These are phyloP conservation scores for Dendrobium chrysotoxum DNA, from an alignment of 106 monocot genomes.

Conservation along the genomic window DNA sequence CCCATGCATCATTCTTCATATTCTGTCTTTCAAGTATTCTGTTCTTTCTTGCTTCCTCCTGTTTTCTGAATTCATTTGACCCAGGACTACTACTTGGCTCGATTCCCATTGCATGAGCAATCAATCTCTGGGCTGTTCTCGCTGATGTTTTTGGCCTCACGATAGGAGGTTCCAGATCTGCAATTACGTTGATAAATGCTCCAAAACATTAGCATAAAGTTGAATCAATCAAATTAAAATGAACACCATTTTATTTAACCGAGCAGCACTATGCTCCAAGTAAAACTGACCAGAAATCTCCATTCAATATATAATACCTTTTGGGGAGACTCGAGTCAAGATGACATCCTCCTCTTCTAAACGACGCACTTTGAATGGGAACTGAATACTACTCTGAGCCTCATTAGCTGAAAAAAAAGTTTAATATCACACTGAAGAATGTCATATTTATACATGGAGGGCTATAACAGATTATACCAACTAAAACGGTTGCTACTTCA, in stretches of 20 bases:
- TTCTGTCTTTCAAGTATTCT: conserved; percentile 48
- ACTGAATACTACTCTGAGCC: conserved; percentile 29
- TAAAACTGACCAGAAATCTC: not conserved
- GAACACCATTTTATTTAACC: too few species aligned
- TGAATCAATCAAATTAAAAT: too few species aligned
- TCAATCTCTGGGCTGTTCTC: conserved; percentile 75
- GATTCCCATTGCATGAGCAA: conserved; percentile 79
- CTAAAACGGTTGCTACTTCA: too few species aligned
- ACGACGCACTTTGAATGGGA: conserved; percentile 53
- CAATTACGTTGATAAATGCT: not conserved
- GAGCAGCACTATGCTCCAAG: too few species aligned
- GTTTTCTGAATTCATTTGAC: conserved; percentile 51
- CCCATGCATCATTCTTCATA: conserved; percentile 85
- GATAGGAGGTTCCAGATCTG: conserved; percentile 86
- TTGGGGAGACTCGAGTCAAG: conserved; percentile 32
- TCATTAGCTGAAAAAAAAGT: conserved; percentile 41
- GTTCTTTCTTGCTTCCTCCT: conserved; percentile 70
- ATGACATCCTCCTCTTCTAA: conserved; percentile 49
- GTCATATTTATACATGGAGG: too few species aligned
- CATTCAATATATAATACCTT: conserved; percentile 29
- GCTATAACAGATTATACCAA: too few species aligned
- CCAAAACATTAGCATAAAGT: not conserved
- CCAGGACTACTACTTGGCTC: conserved; percentile 31
- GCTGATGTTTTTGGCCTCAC: conserved; percentile 82
- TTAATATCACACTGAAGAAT: too few species aligned